A percentile compares a stretch with the other conserved stretches of the same genome.
Evolutionary conservation across 202 grass and related monocot species (phyloP).

Genomic region (Schoenoplectus tabernaemontani): DNA sequence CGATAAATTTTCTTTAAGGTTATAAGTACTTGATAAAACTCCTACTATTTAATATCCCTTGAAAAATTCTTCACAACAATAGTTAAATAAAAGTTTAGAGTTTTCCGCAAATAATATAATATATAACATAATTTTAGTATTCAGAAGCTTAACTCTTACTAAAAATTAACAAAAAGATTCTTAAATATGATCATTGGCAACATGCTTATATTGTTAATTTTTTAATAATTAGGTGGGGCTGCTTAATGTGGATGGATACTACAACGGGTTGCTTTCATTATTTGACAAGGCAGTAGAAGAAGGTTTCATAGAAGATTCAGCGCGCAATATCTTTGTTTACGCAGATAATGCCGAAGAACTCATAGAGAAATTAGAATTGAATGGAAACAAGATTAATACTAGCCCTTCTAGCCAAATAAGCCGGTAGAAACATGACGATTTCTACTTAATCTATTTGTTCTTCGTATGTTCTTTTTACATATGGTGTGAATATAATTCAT

Average conservation of each 20-base stretch:
- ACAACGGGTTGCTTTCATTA: conserved; percentile 63
- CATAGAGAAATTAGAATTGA: conserved; percentile 39
- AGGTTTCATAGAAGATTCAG: conserved; percentile 77
- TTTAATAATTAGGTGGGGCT: conserved; percentile 53
- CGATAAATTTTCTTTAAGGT: neutral
- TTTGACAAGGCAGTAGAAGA: conserved; percentile 88
- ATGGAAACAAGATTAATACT: neutral
- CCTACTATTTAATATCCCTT: neutral
- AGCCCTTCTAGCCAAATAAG: conserved; percentile 17
- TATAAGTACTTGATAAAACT: neutral
- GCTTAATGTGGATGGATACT: conserved; percentile 94
- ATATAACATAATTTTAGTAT: neutral
- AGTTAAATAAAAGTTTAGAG: neutral
- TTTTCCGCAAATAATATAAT: neutral
- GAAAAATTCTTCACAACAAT: neutral
- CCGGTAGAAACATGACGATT: neutral
- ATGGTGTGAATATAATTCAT: neutral
- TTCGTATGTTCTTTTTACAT: neutral
- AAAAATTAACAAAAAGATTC: neutral
- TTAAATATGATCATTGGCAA: neutral
- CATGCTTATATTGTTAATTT: neutral
- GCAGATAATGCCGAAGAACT: conserved; percentile 58
- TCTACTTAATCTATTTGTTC: conserved; percentile 8
- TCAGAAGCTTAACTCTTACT: neutral
- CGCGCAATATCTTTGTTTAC: conserved; percentile 55